Evolutionary conservation across 2,329 filamentous ascomycete genomes (phyloP), one percentile per base, ranked within the genome.

Genomic region (Hysterium pulicare): DNA sequence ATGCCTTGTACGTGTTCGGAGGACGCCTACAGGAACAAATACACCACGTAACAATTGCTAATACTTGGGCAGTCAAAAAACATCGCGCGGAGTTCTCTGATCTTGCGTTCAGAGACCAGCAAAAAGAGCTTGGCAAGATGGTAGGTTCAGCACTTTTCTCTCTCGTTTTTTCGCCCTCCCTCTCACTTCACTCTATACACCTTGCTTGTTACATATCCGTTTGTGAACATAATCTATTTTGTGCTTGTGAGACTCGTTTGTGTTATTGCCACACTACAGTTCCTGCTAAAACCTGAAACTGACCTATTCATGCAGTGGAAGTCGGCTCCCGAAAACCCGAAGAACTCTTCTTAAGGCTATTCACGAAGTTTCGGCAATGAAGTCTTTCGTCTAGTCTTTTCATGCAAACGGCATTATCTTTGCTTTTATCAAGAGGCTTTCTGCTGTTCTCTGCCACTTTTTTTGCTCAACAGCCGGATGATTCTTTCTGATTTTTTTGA

Each of bases 81-180:
- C 56, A 67, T 43, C 62, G 63, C 22, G 40, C 52, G 26, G 55
- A 67, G 51, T 63, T 58, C 55, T 61, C 64, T 47, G 46, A 57
- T 13, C 46, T 65, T 28, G 47, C 54, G 4, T 66, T 61, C 53
- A 58, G 54, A 34, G 62, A 66, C 33, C 59, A 65, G 45, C 60
- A 65, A 45, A 65, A 67, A 52, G 59, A 57, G 47, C 53, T 67
- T 7, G 62, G 63, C 33, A 60, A 59, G 47, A 52, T 60, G 40
- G 63, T 62, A 55, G 17, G 61, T 40, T 41, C n/a, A n/a, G n/a
- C n/a, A n/a, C n/a, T n/a, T n/a, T n/a, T n/a, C n/a, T 30, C 30
- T 42, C 19, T 37, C 24, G 9, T 53, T 20, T 6, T 21, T 19
- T 47, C 32, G 10, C n/a, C 32, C 10, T 20, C 8, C 13, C 10